Conservation (phyloP, 2,329 filamentous ascomycete genomes). For the Geoglossum cookeanum region DNA sequence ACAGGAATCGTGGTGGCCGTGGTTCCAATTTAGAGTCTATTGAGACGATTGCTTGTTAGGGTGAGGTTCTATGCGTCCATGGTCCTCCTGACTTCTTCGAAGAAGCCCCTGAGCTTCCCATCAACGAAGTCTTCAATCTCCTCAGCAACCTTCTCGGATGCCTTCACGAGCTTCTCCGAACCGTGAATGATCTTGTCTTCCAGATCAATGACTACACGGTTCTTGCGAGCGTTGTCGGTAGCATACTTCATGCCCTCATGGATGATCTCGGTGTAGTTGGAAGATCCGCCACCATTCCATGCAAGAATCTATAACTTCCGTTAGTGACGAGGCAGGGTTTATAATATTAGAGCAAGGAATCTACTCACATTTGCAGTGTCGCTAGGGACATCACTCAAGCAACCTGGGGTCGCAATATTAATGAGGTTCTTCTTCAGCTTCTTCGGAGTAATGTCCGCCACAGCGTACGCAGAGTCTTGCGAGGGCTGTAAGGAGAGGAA, state of each 20-base stretch:
- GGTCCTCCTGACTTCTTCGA: constrained; percentile 15
- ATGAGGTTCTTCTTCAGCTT: constrained; percentile 85
- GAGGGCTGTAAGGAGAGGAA: constrained; percentile 89
- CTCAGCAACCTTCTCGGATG: constrained; percentile 27
- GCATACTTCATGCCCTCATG: constrained; percentile 50
- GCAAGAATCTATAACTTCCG: constrained; percentile 45
- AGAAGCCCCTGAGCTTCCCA: constrained; percentile 30
- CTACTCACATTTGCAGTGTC: constrained; percentile 62
- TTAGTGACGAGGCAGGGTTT: constrained; percentile 12
- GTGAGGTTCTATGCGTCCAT: neutral
- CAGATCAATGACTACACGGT: constrained; percentile 14
- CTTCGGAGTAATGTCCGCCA: constrained; percentile 76
- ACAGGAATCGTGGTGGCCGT: neutral
- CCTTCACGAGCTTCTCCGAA: constrained; percentile 25
- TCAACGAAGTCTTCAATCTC: constrained; percentile 28
- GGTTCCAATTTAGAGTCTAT: constrained; percentile 1
- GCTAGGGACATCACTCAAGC: constrained; percentile 61
- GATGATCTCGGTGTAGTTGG: constrained; percentile 76
- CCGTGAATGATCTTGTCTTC: constrained; percentile 19
- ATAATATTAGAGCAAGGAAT: neutral
- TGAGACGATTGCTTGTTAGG: neutral
- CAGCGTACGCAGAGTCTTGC: constrained; percentile 75
- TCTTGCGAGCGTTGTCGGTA: constrained; percentile 21
- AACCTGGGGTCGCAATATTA: constrained; percentile 55
- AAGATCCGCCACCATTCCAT: constrained; percentile 93